Base-by-base conservation (phyloP, 306 rosid genomes). In the Macrotyloma uniflorum region DNA sequence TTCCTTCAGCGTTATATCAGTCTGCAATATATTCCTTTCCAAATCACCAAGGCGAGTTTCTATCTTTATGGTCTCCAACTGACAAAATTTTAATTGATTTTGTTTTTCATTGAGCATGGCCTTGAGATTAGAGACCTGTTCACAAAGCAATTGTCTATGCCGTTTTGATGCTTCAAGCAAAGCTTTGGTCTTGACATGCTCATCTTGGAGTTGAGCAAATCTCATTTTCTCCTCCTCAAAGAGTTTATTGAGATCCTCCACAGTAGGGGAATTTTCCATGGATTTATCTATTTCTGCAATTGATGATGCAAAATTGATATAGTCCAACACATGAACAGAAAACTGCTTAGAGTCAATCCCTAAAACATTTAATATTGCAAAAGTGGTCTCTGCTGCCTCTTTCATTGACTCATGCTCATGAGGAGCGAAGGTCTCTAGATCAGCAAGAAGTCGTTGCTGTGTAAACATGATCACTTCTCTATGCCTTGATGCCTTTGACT, bases 251-350 rank as follows among this genome's bases (percentile, higher is more conserved):
- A 47, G 32, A 33, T 82, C 82, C 4, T 82, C 84, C 30, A 69
- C 7, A 32, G 85, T 23, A 50, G 38, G 59, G 8, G 32, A 35
- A 46, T 71, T 76, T 72, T 75, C 61, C 49, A 33, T 26, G 28
- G 80, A 86, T 10, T 65, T 64, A n/a, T 70, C 67, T 0, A 76
- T 43, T 65, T 64, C 78, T 49, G 71, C 71, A 8, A 71, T 15
- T 5, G 84, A 70, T 23, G 75, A n/a, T n/a, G 19, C 36, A 18
- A 47, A 53, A 35, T 50, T 51, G 69, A 82, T 79, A 53, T 64
- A 86, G 42, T 79, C 61, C 80, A 75, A 65, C 18, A 86, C 80
- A 71, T 71, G 64, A 18, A 65, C 80, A 49, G 80, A 75, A 50
- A 82, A 82, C 23, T 47, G 65, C 30, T 70, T 42, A 24, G 42